Percentiles rank a stretch among this genome's conserved stretches.
These are phyloP conservation scores for Eutrema heterophyllum DNA, from an alignment of 345 rosid species.

Conservation along the genomic window DNA sequence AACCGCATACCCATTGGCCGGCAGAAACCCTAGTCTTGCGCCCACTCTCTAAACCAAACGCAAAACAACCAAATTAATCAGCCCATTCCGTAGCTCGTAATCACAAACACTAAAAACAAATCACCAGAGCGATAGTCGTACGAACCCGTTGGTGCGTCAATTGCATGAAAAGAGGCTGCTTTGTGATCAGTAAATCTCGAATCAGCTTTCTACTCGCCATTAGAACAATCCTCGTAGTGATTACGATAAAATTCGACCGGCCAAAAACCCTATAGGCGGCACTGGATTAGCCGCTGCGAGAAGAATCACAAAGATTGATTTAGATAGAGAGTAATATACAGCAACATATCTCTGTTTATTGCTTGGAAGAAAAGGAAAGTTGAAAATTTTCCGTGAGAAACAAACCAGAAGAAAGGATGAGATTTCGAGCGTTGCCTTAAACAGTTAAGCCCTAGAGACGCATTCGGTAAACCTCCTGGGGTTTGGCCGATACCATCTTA, in stretches of 20 bases:
- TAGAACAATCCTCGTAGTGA: neutral
- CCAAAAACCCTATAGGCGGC: neutral
- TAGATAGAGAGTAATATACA: neutral
- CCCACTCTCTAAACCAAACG: constrained; percentile 39
- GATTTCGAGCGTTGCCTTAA: constrained; percentile 3
- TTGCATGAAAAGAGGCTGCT: constrained; percentile 42
- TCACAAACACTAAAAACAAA: neutral
- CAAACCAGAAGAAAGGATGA: constrained; percentile 5
- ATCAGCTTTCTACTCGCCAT: constrained; percentile 85
- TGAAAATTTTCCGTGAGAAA: constrained; percentile 4
- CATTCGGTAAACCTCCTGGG: constrained; percentile 2
- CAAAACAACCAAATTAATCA: neutral
- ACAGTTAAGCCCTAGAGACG: constrained; percentile 11
- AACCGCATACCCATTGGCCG: constrained; percentile 33
- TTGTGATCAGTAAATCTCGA: constrained; percentile 55
- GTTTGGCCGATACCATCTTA: neutral
- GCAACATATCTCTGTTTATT: neutral
- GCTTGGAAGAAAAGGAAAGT: neutral
- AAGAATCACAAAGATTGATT: neutral
- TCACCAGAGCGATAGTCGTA: neutral
- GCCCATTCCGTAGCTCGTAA: constrained; percentile 1
- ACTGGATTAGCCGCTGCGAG: constrained; percentile 1
- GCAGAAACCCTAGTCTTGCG: constrained; percentile 35
- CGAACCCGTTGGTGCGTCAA: constrained; percentile 45
- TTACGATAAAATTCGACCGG: neutral